Evolutionary conservation across 805 yeast species (phyloP).

Genomic region (Metschnikowia borealis): DNA sequence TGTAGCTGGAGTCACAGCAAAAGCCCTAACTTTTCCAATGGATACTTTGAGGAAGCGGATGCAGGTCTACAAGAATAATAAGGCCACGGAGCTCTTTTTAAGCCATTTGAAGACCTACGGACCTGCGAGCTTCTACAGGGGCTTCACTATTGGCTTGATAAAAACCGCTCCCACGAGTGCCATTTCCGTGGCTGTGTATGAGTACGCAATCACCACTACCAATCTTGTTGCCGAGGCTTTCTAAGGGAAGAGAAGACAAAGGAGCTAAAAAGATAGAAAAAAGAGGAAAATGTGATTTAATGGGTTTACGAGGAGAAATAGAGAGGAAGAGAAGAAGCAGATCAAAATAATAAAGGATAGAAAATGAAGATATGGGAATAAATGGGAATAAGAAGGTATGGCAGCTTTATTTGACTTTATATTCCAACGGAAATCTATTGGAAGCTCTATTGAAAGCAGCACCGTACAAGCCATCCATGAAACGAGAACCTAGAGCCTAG

Average conservation of each 20-base stretch:
- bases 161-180: constrained; percentile 82
- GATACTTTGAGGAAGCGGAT: constrained; percentile 77
- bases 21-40: constrained; percentile 74
- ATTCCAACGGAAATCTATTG: too few relatives aligned
- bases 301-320: too few relatives aligned
- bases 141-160: constrained; percentile 62
- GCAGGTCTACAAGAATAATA: constrained; percentile 48
- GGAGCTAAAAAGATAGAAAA: too few relatives aligned
- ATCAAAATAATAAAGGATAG: too few relatives aligned
- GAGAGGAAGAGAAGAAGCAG: too few relatives aligned
- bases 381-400: neutral
- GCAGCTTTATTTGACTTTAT: neutral
- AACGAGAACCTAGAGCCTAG: too few relatives aligned
- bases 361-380: too few relatives aligned
- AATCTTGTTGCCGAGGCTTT: neutral
- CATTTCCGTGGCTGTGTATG: constrained; percentile 63
- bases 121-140: constrained; percentile 64
- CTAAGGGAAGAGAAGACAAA: neutral
- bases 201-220: constrained; percentile 27
- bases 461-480: too few relatives aligned
- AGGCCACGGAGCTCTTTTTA: constrained; percentile 23
- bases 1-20: constrained; percentile 71
- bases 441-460: too few relatives aligned
- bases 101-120: constrained; percentile 57
- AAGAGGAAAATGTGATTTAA: too few relatives aligned